A percentile compares a stretch with the other conserved stretches of the same genome.
phyloP scores from a whole-genome alignment of 2,329 filamentous ascomycete genomes.

The Aspergillus terreus region DNA sequence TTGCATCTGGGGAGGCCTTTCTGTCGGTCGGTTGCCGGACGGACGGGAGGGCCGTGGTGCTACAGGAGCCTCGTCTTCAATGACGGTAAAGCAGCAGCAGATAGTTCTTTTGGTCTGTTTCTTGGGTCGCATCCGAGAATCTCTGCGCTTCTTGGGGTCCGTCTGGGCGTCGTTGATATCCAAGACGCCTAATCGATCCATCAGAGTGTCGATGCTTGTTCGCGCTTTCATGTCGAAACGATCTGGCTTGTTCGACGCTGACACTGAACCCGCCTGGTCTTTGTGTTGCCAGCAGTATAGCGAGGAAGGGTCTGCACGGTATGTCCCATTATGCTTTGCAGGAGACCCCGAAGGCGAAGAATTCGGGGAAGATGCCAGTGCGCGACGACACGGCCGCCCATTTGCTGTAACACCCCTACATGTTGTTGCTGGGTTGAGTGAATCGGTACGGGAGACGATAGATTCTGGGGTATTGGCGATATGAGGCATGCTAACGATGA shows the following conservation, averaged over 20 bases:
- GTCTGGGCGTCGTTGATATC: conserved; percentile 50
- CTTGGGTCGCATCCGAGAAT: conserved; percentile 13
- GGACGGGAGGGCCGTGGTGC: conserved; percentile 18
- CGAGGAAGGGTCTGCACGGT: conserved; percentile 26
- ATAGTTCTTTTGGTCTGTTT: conserved; percentile 22
- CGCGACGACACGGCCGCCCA: conserved; percentile 78
- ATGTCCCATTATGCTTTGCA: conserved; percentile 22
- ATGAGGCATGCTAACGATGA: conserved; percentile 54
- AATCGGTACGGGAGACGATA: conserved; percentile 73
- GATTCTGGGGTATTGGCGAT: conserved; percentile 76
- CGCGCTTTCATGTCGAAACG: conserved; percentile 57
- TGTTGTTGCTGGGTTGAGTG: conserved; percentile 75
- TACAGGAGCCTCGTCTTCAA: conserved; percentile 25
- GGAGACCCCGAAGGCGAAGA: conserved; percentile 21
- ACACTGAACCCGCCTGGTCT: conserved; percentile 62
- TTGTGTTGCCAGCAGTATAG: conserved; percentile 95
- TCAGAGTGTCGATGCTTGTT: conserved; percentile 81
- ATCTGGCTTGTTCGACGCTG: not conserved
- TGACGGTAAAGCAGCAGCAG: conserved; percentile 34
- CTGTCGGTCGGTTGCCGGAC: not conserved
- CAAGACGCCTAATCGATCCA: conserved; percentile 73
- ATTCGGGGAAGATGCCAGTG: conserved; percentile 52
- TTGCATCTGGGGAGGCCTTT: conserved; percentile 3
- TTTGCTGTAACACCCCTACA: conserved; percentile 81
- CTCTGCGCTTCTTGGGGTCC: conserved; percentile 7